A percentile compares a stretch with the other conserved stretches of the same genome.
Conservation (phyloP, 106 monocot genomes). For the Apostasia ramifera region DNA sequence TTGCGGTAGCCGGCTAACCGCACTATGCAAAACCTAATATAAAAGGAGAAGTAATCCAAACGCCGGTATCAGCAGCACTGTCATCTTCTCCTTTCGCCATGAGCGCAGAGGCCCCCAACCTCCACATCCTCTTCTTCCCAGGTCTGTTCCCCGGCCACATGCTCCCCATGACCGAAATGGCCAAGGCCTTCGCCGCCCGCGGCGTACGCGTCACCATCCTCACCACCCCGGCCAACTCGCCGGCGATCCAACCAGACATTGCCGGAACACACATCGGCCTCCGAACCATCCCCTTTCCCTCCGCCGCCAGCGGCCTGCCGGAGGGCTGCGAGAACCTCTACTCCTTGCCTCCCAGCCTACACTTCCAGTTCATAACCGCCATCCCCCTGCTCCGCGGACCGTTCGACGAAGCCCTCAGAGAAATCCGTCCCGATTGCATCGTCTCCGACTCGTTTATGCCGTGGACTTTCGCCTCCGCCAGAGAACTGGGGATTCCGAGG, state of each 20-base stretch:
- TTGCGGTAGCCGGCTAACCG: too few relatives aligned
- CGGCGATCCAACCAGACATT: neutral
- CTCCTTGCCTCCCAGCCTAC: neutral
- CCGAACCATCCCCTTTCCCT: slow-evolving; percentile 6
- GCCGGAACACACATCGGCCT: neutral
- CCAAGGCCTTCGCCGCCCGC: slow-evolving; percentile 1
- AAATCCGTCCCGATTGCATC: neutral
- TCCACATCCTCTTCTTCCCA: neutral
- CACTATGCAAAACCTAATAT: too few relatives aligned
- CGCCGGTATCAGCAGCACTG: too few relatives aligned
- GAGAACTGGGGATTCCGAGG: neutral
- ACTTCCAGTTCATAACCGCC: neutral
- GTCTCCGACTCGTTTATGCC: neutral
- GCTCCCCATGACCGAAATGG: neutral
- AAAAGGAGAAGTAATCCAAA: too few relatives aligned
- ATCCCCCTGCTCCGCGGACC: neutral
- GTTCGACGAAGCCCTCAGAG: neutral
- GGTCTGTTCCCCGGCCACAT: neutral
- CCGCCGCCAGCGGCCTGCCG: neutral
- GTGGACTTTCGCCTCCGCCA: neutral
- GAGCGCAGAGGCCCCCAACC: too few relatives aligned
- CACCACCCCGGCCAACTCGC: slow-evolving; percentile 1
- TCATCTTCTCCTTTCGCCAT: too few relatives aligned
- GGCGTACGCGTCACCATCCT: neutral
- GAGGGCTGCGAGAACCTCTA: slow-evolving; percentile 7